phyloP scores from a whole-genome alignment of 169 alveolate species.

The Amoebophrya sp. region DNA sequence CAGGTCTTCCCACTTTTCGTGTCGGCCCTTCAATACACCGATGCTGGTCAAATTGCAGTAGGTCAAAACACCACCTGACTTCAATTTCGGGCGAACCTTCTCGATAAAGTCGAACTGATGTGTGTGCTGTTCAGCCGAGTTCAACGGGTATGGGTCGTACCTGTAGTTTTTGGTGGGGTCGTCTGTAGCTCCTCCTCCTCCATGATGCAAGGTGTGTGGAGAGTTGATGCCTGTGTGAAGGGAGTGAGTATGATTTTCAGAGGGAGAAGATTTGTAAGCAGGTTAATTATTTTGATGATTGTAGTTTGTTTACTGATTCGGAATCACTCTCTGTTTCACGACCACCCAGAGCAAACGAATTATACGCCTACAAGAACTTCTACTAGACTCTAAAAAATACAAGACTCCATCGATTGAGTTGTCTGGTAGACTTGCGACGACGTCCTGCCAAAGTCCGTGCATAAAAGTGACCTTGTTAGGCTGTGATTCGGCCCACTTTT shows the following conservation, averaged over 20 bases:
- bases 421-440: constrained; percentile 21
- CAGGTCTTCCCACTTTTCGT: constrained; percentile 29
- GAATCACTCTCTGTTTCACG: too few relatives aligned
- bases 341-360: too few relatives aligned
- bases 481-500: neutral
- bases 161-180: too few relatives aligned
- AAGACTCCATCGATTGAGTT: constrained; percentile 22
- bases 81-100: neutral
- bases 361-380: too few relatives aligned
- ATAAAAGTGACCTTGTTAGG: constrained; percentile 29
- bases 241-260: too few relatives aligned
- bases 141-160: constrained; percentile 27
- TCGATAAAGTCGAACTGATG: constrained; percentile 30
- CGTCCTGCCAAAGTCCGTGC: constrained; percentile 5
- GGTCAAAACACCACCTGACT: constrained; percentile 31
- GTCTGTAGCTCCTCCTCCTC: too few relatives aligned
- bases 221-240: too few relatives aligned
- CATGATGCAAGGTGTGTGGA: too few relatives aligned
- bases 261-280: too few relatives aligned
- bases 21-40: constrained; percentile 24
- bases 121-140: constrained; percentile 26
- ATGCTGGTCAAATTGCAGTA: constrained; percentile 31
- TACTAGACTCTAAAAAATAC: neutral
- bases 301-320: too few relatives aligned
- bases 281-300: too few relatives aligned